These are phyloP conservation scores for Wickerhamiella spandovensis DNA, from an alignment of 805 yeast species.

Conservation along the genomic window DNA sequence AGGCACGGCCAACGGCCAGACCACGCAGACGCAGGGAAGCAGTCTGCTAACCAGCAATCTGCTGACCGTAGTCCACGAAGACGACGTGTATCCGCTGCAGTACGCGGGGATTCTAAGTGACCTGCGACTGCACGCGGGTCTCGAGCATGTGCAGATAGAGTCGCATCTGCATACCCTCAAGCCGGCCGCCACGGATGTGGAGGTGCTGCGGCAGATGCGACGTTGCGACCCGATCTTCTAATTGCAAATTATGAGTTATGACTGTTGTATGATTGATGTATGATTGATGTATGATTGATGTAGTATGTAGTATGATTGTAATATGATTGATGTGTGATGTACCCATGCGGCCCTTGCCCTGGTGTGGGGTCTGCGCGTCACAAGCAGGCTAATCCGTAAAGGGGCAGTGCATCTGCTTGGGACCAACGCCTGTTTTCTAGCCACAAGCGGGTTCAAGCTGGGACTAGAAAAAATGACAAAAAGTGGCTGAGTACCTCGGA, in stretches of 20 bases:
- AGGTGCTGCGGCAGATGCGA: neutral
- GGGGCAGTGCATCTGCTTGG: neutral
- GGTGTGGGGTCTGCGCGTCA: neutral
- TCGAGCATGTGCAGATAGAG: constrained; percentile 13
- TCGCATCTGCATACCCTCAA: constrained; percentile 3
- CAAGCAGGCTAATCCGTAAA: too few species aligned
- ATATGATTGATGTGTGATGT: neutral
- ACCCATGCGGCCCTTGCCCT: neutral
- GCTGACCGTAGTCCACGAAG: constrained; percentile 14
- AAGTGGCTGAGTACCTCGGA: too few species aligned
- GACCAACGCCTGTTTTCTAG: too few species aligned
- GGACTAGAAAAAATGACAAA: too few species aligned
- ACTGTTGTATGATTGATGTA: neutral
- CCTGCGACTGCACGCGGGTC: constrained; percentile 4
- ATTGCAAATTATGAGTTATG: neutral
- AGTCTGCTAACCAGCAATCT: constrained; percentile 13
- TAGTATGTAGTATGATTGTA: neutral
- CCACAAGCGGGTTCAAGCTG: too few species aligned
- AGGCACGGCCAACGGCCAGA: constrained; percentile 2
- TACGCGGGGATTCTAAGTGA: constrained; percentile 9
- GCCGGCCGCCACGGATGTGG: constrained; percentile 1
- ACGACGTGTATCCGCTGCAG: constrained; percentile 12
- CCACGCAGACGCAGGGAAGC: neutral
- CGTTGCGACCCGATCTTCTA: neutral
- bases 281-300: neutral